Evolutionary conservation across 2,329 filamentous ascomycete species (phyloP), one percentile per base, ranked within the genome.

Genomic region (Rhytidhysteron rufulum): DNA sequence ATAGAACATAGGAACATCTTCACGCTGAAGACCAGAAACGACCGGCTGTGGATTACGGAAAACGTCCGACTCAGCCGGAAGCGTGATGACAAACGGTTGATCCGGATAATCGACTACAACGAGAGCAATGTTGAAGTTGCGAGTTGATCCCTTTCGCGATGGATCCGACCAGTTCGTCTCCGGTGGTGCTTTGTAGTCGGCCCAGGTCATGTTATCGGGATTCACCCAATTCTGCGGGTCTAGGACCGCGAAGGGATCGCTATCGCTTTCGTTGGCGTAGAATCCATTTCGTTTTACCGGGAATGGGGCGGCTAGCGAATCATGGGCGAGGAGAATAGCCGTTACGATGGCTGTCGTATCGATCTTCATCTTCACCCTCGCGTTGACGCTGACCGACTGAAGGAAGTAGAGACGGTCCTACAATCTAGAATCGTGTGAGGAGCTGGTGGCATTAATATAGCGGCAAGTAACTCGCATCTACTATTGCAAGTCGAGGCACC

Each of bases 61-160:
- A 15, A 75, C 66, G 25, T 72, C 74, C 4, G 72, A 73, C 20
- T 67, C 64, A 5, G 69, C 50, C 3, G 65, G 48, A 34, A 68
- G 62, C 0, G 72, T 77, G 40, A 78, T 66, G 18, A 70, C 68
- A 49, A 78, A 78, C 2, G 71, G 64, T 34, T 55, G 55, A 41
- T 78, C 73, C 0, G 67, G 55, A 47, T 77, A 78, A 54, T 78
- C 75, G 24, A 78, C 66, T 2, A 70, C 63, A 19, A 78, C 69
- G 44, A 78, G 67, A 4, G 74, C 75, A 42, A 78, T 78, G 46
- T 77, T 76, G 63, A 78, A 78, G 59, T 78, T 77, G 15, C 74
- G 67, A 24, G 59, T 60, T 2, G 67, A 66, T 6, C 75, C 74
- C 41, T 63, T 70, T 24, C 56, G 61, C 0, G 55, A 51, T 2